Percentiles rank a stretch among this genome's conserved stretches.
Evolutionary conservation across 2,329 filamentous ascomycete genomes (phyloP).

Genomic region (Aureobasidium sp.): DNA sequence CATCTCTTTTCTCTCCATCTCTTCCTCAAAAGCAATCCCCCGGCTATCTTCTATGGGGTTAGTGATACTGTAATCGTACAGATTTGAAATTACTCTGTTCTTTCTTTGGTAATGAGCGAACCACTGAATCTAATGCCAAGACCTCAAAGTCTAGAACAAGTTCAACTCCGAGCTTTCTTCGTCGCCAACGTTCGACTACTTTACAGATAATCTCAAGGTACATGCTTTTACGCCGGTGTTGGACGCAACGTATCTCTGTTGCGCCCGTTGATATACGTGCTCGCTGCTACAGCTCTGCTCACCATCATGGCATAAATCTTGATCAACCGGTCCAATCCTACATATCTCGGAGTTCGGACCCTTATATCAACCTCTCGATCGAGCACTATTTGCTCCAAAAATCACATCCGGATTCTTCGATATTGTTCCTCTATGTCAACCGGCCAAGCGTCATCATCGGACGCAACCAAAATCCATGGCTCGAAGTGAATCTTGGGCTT

Average conservation of each 20-base stretch:
- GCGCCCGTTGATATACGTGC: background rate
- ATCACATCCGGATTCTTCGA: constrained; percentile 60
- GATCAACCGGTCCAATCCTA: constrained; percentile 36
- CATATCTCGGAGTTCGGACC: constrained; percentile 53
- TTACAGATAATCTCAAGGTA: background rate
- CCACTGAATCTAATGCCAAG: constrained; percentile 11
- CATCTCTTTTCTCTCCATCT: constrained; percentile 3
- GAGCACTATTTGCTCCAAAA: constrained; percentile 83
- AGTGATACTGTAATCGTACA: constrained; percentile 7
- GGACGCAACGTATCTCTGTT: constrained; percentile 9
- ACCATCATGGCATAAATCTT: background rate
- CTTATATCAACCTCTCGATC: constrained; percentile 85
- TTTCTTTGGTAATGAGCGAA: background rate
- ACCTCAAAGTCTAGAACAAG: background rate
- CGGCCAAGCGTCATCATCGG: constrained; percentile 82
- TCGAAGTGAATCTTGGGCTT: constrained; percentile 69
- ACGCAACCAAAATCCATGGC: constrained; percentile 96
- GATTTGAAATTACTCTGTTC: background rate
- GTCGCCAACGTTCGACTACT: background rate
- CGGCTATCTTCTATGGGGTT: constrained; percentile 1
- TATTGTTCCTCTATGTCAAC: constrained; percentile 87
- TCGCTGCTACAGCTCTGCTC: constrained; percentile 1
- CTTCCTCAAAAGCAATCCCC: constrained; percentile 9
- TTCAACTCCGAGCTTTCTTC: background rate
- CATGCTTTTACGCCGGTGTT: constrained; percentile 13